phyloP scores from a whole-genome alignment of 2,329 filamentous ascomycete species.

The Metarhizium anisopliae region DNA sequence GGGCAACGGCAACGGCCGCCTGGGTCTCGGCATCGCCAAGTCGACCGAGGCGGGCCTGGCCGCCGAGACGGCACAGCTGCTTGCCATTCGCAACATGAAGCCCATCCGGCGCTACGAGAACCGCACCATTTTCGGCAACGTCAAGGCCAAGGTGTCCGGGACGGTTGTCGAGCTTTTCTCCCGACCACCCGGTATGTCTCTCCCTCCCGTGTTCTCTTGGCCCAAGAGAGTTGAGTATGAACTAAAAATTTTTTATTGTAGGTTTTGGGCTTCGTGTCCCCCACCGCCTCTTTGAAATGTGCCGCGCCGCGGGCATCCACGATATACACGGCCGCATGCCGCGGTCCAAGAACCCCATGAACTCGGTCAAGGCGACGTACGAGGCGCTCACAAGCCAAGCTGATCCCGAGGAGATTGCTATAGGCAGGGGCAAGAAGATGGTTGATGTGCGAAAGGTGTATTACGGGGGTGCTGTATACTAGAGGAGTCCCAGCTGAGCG shows the following conservation, averaged over 20 bases:
- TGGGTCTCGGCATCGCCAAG: slow-evolving; percentile 89
- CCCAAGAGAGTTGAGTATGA: neutral
- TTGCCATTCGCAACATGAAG: slow-evolving; percentile 84
- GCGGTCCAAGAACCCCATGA: slow-evolving; percentile 91
- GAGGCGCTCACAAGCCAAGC: slow-evolving; percentile 75
- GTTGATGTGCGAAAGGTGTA: slow-evolving; percentile 97
- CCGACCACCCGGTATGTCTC: slow-evolving; percentile 71
- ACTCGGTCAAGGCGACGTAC: slow-evolving; percentile 87
- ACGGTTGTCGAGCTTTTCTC: slow-evolving; percentile 73
- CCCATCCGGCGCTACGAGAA: slow-evolving; percentile 88
- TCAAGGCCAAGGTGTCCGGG: slow-evolving; percentile 79
- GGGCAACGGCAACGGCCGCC: slow-evolving; percentile 75
- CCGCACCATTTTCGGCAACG: slow-evolving; percentile 80
- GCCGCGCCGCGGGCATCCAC: slow-evolving; percentile 73
- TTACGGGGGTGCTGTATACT: slow-evolving; percentile 71
- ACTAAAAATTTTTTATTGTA: slow-evolving; percentile 25
- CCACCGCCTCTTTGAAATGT: slow-evolving; percentile 89
- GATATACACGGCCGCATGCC: slow-evolving; percentile 79
- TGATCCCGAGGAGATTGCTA: slow-evolving; percentile 81
- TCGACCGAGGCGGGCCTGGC: slow-evolving; percentile 64
- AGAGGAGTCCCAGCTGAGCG: slow-evolving; percentile 13
- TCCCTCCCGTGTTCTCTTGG: neutral
- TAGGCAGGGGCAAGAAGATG: slow-evolving; percentile 85
- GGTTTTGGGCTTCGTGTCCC: slow-evolving; percentile 92
- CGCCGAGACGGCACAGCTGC: slow-evolving; percentile 61